Evolutionary conservation across 176 grass and related monocot genomes (phyloP), one percentile per base, ranked within the genome.

Genomic region (Oryza brachyantha): DNA sequence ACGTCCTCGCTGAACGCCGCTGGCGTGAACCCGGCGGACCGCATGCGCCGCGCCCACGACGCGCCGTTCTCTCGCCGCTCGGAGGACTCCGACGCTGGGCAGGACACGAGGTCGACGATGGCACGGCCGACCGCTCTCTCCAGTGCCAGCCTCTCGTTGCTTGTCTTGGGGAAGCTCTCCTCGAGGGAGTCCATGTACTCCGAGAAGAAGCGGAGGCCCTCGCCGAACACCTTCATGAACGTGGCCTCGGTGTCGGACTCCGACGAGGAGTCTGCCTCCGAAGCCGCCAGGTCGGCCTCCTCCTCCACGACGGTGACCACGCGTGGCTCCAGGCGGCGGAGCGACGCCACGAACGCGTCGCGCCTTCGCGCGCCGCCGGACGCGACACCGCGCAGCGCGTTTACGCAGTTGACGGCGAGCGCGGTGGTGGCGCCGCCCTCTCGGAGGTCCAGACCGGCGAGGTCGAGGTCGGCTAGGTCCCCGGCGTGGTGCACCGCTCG

Each of bases 1-100:
- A 95, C 96, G 86, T 99, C 96, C 70, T 99, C 92, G 85, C 96
- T 95, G 80, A 99, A 95, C 13, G 85, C 72, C 26, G 82, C 90
- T 3, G 96, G 88, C 2, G 78, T 70, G 88, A 95, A 99, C 12
- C 96, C 96, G 0, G 90, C 86, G 7, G 66, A 74, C 57, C 86
- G 48, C 81, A 99, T 87, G 66, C 81, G 79, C 46, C 86, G 89
- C 24, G 83, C 80, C 96, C 96, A 95, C 5, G 83, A 68, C 8
- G 71, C 80, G 34, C 88, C 92, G 26, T 85, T 85, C 74, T 99
- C 96, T 61, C 96, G 77, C 29, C 96, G 62, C 86, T 99, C 96
- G 41, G 77, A 46, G 35, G 90, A 99, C 58, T 94, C 90, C 7
- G 81, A 80, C 37, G 85, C 77, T 1, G 90, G 92, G 71, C 96